phyloP scores from a whole-genome alignment of 139 green algal genomes.

The Tetradesmus obliquus region DNA sequence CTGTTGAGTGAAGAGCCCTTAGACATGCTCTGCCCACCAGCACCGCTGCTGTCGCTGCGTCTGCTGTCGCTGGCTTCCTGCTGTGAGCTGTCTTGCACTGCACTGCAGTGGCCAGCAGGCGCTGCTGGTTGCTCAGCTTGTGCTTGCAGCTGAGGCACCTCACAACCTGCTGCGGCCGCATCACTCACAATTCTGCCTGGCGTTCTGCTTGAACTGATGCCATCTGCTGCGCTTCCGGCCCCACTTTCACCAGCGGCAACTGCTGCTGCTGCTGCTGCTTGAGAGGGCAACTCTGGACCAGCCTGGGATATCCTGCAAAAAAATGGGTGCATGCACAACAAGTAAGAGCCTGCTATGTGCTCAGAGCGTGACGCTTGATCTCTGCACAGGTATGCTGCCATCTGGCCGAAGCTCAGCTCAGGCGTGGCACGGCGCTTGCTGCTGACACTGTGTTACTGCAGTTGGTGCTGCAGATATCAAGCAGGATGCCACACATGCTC shows the following conservation, averaged over 20 bases:
- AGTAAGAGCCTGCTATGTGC: too few species aligned
- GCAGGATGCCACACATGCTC: not conserved
- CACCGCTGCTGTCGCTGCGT: not conserved
- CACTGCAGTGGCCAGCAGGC: not conserved
- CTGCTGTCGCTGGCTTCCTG: not conserved
- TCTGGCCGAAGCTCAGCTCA: too few species aligned
- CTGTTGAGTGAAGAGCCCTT: not conserved
- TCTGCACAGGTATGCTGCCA: too few species aligned
- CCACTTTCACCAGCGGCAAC: not conserved
- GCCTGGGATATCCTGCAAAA: not conserved
- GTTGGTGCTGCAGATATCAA: not conserved
- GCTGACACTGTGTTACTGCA: not conserved
- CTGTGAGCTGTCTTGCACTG: not conserved
- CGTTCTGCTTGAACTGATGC: not conserved
- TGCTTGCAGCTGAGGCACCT: not conserved
- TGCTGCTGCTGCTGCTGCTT: slow-evolving; percentile 19
- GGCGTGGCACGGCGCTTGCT: not conserved
- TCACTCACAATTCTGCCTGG: not conserved
- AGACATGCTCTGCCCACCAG: not conserved
- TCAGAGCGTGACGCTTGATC: too few species aligned
- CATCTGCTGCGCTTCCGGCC: not conserved
- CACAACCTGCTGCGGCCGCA: not conserved
- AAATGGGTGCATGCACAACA: not conserved
- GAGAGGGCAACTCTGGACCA: not conserved
- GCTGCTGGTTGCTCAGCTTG: not conserved